Evolutionary conservation across 768 basidiomycete genomes (phyloP), one percentile per base, ranked within the genome.

Genomic region (Terana coerulea): DNA sequence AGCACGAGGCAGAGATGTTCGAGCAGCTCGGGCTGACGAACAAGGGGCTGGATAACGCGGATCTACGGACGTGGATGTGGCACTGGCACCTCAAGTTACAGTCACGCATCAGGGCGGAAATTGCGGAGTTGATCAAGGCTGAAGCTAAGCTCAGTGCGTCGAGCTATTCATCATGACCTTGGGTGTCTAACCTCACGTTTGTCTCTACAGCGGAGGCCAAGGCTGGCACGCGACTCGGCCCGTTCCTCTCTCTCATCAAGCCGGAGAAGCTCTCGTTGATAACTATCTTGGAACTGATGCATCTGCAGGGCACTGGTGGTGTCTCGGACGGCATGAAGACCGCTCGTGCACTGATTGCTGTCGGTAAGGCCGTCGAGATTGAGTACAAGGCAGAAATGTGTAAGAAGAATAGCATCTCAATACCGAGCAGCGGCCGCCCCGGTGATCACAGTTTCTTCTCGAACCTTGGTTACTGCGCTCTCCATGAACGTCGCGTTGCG

Each of bases 281-380:
- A 61, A 88, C 90, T 9, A 92, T 98, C 59, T 75, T 94, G 31
- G 94, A 97, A 65, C 66, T 92, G 34, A 88, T 98, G 86, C 80
- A 89, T 5, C 66, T 93, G 10, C 80, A 85, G 28, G 86, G 88
- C 6, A 74, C 79, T 1, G 88, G 90, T 5, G 89, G 90, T 11
- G 75, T 93, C n/a, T 60, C 74, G 0, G 81, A 85, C 34, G 95
- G 94, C 3, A 91, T 95, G 86, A 95, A 97, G 68, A 86, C 91
- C 0, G 79, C 93, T 0, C 77, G 91, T 0, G 91, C 89, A 0
- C 74, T 97, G 53, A 71, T 97, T 19, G 68, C 77, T 0, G 78
- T 98, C 19, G 95, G 95, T 0, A 83, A 78, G 52, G 88, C 88
- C 0, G 81, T 98, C 30, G 95, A 98, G 71, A 77, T 81, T 44